Base-by-base conservation (phyloP, 2,329 filamentous ascomycete species). In the Hymenoscyphus salicellus region DNA sequence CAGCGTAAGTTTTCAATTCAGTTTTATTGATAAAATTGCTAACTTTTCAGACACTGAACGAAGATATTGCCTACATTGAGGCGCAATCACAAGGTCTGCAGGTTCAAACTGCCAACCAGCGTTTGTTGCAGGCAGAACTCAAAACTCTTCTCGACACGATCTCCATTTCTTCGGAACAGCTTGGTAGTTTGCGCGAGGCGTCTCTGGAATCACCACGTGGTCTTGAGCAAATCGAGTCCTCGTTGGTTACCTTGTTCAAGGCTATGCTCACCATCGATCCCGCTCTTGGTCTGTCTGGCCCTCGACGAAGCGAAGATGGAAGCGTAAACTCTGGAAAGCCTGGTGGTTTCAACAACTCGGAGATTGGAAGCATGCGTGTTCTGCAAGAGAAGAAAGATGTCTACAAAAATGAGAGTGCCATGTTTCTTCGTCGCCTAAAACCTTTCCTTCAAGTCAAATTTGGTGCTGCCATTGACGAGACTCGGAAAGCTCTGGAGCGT, bases 1-100 rank as follows among this genome's bases (percentile, higher is more conserved):
- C 67, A 92, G 92, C 72, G 91, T 94, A 83, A 81, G 89, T 79
- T 20, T 36, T 26, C 52, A 43, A 43, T 23, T 28, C 32, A 23
- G 11, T 17, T 10, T 7, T 16, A 41, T 23, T 23, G 66, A 30
- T 46, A 26, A 41, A 43, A 11, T 55, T 60, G 55, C 71, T 75
- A 61, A 75, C 65, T 55, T 14, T 56, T 28, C 73, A 96, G 90
- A 98, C 93, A 58, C 83, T 99, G 33, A 93, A 93, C 63, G 94
- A 98, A 59, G 95, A 99, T 72, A 96, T 99, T 71, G 89, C 93
- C 3, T 98, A 96, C 75, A 98, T 99, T 69, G 95, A 99, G 79
- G 93, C 95, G 1, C 95, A 99, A 77, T 93, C 92, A 6, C 94
- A 99, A 78, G 95, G 95, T 81, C 81, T 99, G 57, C 95, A 99